These are phyloP conservation scores for Pseudogymnoascus sp. DNA, from an alignment of 2,329 filamentous ascomycete genomes.

Conservation along the genomic window DNA sequence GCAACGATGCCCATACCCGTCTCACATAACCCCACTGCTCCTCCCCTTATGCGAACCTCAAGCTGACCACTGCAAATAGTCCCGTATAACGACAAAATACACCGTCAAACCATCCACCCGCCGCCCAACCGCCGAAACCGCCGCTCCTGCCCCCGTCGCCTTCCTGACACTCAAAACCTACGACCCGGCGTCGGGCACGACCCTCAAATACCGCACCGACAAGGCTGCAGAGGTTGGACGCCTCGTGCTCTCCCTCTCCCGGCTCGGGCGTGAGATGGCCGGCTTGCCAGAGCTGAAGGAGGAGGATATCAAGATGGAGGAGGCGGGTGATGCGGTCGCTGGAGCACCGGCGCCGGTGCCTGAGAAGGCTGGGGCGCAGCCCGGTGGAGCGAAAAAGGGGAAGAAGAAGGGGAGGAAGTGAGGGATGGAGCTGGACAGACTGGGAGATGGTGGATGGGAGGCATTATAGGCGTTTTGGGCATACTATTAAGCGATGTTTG, in stretches of 20 bases:
- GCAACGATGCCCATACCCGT: conserved; percentile 8
- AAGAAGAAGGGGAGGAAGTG: conserved; percentile 66
- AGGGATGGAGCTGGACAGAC: conserved; percentile 18
- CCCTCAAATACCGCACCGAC: conserved; percentile 83
- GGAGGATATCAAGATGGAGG: conserved; percentile 29
- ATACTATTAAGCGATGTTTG: conserved; percentile 7
- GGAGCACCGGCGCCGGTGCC: conserved; percentile 26
- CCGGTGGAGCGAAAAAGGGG: conserved; percentile 48
- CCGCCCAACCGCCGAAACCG: conserved; percentile 19
- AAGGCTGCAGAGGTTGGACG: conserved; percentile 85
- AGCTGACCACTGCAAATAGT: conserved; percentile 41
- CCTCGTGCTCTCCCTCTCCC: conserved; percentile 65
- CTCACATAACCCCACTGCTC: conserved; percentile 9
- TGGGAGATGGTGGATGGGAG: not conserved
- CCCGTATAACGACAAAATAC: conserved; percentile 89
- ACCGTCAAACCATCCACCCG: conserved; percentile 46
- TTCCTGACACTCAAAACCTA: conserved; percentile 81
- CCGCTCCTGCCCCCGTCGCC: conserved; percentile 45
- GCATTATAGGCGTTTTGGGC: conserved; percentile 8
- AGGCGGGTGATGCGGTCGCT: conserved; percentile 34
- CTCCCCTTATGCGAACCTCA: conserved; percentile 13
- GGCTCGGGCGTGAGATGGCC: conserved; percentile 61
- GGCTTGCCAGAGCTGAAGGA: conserved; percentile 38
- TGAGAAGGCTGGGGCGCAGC: conserved; percentile 29
- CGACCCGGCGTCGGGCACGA: conserved; percentile 70